phyloP scores from a whole-genome alignment of 306 rosid genomes.

The Crataegus laevigata region DNA sequence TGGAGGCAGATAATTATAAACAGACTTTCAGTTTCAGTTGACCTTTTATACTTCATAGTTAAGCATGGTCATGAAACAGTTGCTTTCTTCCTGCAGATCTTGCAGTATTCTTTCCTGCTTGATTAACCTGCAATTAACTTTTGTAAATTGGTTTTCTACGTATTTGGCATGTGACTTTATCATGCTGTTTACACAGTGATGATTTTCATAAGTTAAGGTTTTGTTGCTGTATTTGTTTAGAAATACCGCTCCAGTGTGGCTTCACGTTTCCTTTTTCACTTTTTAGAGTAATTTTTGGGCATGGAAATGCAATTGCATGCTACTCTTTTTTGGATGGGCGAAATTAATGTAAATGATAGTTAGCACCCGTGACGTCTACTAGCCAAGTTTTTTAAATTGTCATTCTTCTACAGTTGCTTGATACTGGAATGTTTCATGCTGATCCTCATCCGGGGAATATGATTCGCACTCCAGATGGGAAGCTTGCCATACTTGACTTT shows the following conservation, averaged over 20 bases:
- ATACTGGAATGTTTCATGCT: constrained; percentile 95
- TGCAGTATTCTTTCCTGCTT: no score
- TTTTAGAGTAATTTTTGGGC: not conserved
- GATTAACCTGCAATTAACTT: no score
- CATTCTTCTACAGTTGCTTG: constrained; percentile 63
- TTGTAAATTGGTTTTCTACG: no score
- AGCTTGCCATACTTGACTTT: constrained; percentile 93
- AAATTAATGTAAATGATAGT: not conserved
- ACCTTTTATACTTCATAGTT: not conserved
- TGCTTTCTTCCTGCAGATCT: not conserved
- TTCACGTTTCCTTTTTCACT: not conserved
- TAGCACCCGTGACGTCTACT: not conserved
- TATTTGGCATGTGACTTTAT: not conserved
- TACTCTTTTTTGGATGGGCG: not conserved
- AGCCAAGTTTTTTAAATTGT: constrained; percentile 9
- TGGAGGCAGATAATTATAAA: not conserved
- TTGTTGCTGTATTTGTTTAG: not conserved
- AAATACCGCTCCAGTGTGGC: not conserved
- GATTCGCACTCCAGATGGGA: constrained; percentile 99
- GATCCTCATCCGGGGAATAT: constrained; percentile 99
- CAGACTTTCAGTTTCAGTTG: not conserved
- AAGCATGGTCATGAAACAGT: not conserved
- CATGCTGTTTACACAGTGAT: not conserved
- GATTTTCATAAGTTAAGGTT: not conserved
- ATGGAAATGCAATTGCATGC: not conserved